Conservation (phyloP, 176 grass and related monocot genomes). For the Cenchrus purpureus region DNA sequence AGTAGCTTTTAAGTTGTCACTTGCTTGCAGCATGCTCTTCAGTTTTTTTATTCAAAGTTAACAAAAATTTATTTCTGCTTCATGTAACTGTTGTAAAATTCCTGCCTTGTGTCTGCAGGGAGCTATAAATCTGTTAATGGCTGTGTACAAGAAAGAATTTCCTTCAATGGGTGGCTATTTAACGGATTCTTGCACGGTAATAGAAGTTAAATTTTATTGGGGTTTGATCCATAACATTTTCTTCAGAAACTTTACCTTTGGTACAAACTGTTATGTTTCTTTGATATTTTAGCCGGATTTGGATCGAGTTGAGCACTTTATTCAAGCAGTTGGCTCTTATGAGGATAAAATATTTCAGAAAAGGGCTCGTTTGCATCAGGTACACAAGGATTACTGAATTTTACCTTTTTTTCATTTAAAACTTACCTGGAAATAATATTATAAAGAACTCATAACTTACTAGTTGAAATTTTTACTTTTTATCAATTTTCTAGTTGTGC, state of each 20-base stretch:
- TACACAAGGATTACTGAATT: constrained; percentile 37
- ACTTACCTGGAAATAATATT: constrained; percentile 1
- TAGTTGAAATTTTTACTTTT: background rate
- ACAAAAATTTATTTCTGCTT: background rate
- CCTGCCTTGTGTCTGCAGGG: constrained; percentile 54
- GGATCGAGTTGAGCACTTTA: constrained; percentile 86
- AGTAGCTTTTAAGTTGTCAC: constrained; percentile 16
- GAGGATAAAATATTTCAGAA: constrained; percentile 97
- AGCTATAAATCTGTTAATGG: constrained; percentile 94
- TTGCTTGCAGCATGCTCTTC: constrained; percentile 16
- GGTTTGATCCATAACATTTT: constrained; percentile 7
- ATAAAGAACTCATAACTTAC: background rate
- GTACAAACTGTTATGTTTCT: constrained; percentile 26
- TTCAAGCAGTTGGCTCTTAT: constrained; percentile 85
- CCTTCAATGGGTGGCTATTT: constrained; percentile 83
- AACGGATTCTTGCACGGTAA: constrained; percentile 85
- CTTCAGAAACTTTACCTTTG: background rate
- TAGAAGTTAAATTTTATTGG: constrained; percentile 15
- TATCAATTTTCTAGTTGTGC: background rate
- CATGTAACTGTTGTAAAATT: background rate
- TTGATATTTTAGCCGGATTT: constrained; percentile 72
- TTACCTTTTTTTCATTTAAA: background rate
- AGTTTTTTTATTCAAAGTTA: constrained; percentile 15
- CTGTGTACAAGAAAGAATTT: constrained; percentile 95
- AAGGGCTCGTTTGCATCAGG: constrained; percentile 86